Evolutionary conservation across 257 asterid species (phyloP), one percentile per base, ranked within the genome.

Genomic region (Gentiana macrophylla): DNA sequence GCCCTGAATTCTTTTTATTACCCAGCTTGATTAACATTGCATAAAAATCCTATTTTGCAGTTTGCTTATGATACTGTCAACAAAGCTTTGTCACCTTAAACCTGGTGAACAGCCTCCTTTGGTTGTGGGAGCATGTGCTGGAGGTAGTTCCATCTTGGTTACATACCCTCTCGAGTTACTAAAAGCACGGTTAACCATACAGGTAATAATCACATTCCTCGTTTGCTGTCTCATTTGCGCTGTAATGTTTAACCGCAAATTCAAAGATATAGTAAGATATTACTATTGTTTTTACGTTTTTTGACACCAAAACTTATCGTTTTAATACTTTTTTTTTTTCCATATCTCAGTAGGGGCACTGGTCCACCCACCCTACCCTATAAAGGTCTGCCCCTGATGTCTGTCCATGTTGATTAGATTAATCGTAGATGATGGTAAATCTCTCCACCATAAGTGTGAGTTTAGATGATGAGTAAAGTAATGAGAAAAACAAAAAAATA

Each of bases 71-170:
- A 91, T 74, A 91, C 98, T 4, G 84, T 87, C 52, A 91, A 91
- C 64, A 87, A 81, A 80, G 76, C 70, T 7, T 70, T 91, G 77
- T 80, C 98, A 1, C 71, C 87, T 15, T n/a, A 91, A 83, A 72
- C 74, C 72, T 5, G 94, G 86, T 4, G 80, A 81, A 34, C 74
- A 69, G 47, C 75, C 98, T 49, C 85, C 98, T 41, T 60, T 87
- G 56, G 59, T 91, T 53, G 98, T 94, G 0, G 98, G 98, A 51
- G 96, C 98, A 45, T 84, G 94, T 65, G 98, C 96, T 45, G 98
- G 98, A 62, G 92, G 87, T 69, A 77, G 84, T 79, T 91, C 98
- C 41, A 91, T 96, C n/a, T 55, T 91, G 72, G 62, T 84, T 64
- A 91, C 96, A 46, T 91, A 91, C 66, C 98, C 96, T 32, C 96